Evolutionary conservation across 768 basidiomycete genomes (phyloP), one percentile per base, ranked within the genome.

Genomic region (Naganishia antarctica): DNA sequence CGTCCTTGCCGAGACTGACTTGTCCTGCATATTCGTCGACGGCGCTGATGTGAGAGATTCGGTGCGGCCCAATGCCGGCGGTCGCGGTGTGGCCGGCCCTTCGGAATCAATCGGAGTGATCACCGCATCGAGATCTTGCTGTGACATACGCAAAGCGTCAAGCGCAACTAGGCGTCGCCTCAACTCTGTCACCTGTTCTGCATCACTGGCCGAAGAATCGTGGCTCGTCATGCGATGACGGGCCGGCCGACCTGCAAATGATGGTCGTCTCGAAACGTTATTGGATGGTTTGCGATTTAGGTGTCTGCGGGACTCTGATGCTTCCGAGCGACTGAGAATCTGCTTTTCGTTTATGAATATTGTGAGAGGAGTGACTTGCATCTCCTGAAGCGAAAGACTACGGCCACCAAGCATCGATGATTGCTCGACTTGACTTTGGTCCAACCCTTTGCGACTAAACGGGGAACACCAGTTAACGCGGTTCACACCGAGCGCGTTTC

Each of bases 311-410:
- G 37, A 57, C 15, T 25, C 37, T 13, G 28, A 29, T 3, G n/a
- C 4, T 6, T 57, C 53, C 16, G 16, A 16, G 5, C 26, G 53
- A 15, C 34, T 15, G 11, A 34, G 13, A 7, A 4, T n/a, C 7
- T n/a, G 3, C 28, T 63, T 51, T 31, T 66, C 71, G 31, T 73
- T 89, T 69, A 96, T 80, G 77, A 97, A 96, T 21, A 96, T 86
- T 0, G 91, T 96, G 65, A 90, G 90, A 13, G 91, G 91, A 0
- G 92, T 88, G 4, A 93, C 87, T 0, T 87, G 87, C 3, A 97
- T 84, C 70, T 90, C 91, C 70, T 87, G 88, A 15, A 51, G 58
- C 12, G 50, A 60, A 23, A 46, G 26, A 41, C 37, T 53, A 18
- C 32, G 40, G 21, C 44, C 49, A 3, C 34, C 62, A n/a, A 50